These are phyloP conservation scores for Candida gigantensis DNA, from an alignment of 1,139 yeast genomes.

Conservation along the genomic window DNA sequence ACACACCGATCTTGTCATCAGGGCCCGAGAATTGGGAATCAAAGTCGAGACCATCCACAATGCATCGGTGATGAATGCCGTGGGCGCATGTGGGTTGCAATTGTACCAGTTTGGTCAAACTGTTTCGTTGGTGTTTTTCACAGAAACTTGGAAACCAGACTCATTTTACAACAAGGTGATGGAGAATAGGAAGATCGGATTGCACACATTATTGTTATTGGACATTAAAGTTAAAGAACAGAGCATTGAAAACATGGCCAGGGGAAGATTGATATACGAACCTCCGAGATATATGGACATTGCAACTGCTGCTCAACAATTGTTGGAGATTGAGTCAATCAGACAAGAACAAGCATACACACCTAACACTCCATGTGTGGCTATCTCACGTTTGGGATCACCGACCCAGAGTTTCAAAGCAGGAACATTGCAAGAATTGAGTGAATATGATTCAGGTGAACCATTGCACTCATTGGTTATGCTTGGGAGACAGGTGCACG, in stretches of 20 bases:
- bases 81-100: constrained; percentile 96
- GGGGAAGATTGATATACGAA: constrained; percentile 89
- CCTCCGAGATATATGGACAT: constrained; percentile 97
- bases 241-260: constrained; percentile 89
- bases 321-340: constrained; percentile 80
- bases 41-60: constrained; percentile 84
- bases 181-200: constrained; percentile 88
- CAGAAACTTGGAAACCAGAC: constrained; percentile 95
- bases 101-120: constrained; percentile 96
- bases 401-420: constrained; percentile 82
- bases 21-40: constrained; percentile 85
- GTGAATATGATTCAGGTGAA: constrained; percentile 86
- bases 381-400: constrained; percentile 87
- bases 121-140: constrained; percentile 91
- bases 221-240: constrained; percentile 98
- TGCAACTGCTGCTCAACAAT: constrained; percentile 83
- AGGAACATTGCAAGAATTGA: constrained; percentile 73
- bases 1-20: constrained; percentile 86
- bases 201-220: constrained; percentile 83
- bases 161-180: constrained; percentile 85
- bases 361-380: constrained; percentile 87
- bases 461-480: constrained; percentile 91
- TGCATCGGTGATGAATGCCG: constrained; percentile 98
- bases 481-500: constrained; percentile 93
- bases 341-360: constrained; percentile 79